Evolutionary conservation across 371 early-diverging fungal genomes (phyloP).

Genomic region (Mucor sp.): DNA sequence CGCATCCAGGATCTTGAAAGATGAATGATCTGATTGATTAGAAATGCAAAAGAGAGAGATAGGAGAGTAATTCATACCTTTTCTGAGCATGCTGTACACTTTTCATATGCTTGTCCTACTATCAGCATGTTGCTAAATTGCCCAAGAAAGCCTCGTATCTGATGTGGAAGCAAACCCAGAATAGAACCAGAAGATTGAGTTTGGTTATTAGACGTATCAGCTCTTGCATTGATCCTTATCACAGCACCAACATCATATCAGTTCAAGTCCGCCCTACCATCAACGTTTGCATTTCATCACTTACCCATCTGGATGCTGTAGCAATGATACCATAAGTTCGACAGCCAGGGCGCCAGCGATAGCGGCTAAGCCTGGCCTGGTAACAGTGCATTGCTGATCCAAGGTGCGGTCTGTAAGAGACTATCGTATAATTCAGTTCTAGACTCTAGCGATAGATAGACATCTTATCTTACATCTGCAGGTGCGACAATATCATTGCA

Average conservation of each 20-base stretch:
- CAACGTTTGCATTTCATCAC: background rate
- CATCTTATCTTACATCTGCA: conserved; percentile 66
- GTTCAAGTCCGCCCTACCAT: background rate
- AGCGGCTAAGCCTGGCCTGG: conserved; percentile 91
- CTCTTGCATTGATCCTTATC: conserved; percentile 38
- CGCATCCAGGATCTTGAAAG: conserved; percentile 53
- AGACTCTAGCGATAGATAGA: background rate
- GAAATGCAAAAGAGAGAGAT: background rate
- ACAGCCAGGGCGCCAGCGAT: conserved; percentile 87
- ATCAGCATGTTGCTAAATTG: conserved; percentile 83
- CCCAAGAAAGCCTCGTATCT: conserved; percentile 89
- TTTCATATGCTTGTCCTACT: conserved; percentile 84
- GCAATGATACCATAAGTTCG: conserved; percentile 85
- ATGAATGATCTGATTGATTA: background rate
- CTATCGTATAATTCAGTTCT: conserved; percentile 34
- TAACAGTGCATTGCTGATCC: conserved; percentile 98
- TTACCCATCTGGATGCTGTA: conserved; percentile 86
- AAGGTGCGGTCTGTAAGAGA: conserved; percentile 92
- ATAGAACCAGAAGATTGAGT: conserved; percentile 23
- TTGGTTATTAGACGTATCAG: conserved; percentile 25
- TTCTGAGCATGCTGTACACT: conserved; percentile 92
- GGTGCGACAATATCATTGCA: conserved; percentile 97
- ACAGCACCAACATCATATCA: background rate
- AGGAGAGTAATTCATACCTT: conserved; percentile 33
- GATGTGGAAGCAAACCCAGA: conserved; percentile 87